phyloP scores from a whole-genome alignment of 2,329 filamentous ascomycete species.

The Beauveria australis region DNA sequence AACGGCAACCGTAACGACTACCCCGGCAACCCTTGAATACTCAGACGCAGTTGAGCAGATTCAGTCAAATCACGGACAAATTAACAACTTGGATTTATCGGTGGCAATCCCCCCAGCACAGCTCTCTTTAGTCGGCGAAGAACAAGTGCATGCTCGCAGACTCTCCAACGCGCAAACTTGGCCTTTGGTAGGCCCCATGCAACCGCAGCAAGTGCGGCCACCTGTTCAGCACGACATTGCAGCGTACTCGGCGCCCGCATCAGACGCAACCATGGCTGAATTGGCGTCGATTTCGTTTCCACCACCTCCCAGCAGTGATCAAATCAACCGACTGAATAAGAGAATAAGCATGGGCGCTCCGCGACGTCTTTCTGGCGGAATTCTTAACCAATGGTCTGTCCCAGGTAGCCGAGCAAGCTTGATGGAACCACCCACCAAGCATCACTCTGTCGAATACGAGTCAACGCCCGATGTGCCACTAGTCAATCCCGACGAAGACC shows the following conservation, averaged over 20 bases:
- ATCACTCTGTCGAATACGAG: neutral
- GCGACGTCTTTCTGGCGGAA: conserved; percentile 35
- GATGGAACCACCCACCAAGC: conserved; percentile 12
- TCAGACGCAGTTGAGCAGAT: conserved; percentile 15
- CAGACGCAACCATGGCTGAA: neutral
- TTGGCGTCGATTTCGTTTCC: conserved; percentile 20
- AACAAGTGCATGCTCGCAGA: conserved; percentile 14
- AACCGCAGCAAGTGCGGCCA: conserved; percentile 5
- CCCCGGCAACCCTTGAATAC: conserved; percentile 15
- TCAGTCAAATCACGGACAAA: conserved; percentile 16
- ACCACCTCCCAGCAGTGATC: conserved; percentile 30
- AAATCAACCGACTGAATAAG: conserved; percentile 29
- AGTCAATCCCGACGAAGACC: conserved; percentile 29
- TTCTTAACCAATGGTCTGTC: conserved; percentile 32
- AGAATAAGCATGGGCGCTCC: conserved; percentile 30
- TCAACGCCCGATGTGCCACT: neutral
- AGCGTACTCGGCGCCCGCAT: conserved; percentile 6
- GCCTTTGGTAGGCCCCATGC: conserved; percentile 29
- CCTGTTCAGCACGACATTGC: neutral
- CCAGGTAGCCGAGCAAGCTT: conserved; percentile 26
- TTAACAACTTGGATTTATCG: conserved; percentile 16
- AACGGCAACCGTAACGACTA: neutral
- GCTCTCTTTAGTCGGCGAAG: conserved; percentile 11
- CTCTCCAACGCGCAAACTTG: conserved; percentile 36
- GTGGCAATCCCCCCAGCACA: conserved; percentile 22